These are phyloP conservation scores for Neonectria coccinea DNA, from an alignment of 2,329 filamentous ascomycete species.

Conservation along the genomic window DNA sequence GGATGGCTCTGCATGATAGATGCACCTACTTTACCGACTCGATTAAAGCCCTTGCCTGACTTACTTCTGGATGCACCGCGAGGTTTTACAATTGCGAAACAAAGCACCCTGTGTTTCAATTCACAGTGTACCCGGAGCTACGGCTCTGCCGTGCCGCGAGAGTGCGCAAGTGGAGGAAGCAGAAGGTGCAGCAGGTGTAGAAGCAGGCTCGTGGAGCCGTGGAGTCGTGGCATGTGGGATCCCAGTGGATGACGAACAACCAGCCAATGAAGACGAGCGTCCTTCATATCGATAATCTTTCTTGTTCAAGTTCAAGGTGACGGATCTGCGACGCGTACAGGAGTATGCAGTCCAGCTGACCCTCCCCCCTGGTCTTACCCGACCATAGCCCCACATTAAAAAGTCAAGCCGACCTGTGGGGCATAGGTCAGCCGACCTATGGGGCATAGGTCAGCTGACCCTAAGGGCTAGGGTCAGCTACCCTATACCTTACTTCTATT, in stretches of 20 bases:
- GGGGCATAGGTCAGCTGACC: no score
- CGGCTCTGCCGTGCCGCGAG: slow-evolving; percentile 8
- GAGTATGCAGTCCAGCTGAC: no score
- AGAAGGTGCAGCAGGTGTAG: background rate
- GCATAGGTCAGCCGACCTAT: no score
- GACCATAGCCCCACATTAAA: no score
- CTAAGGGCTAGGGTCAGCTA: no score
- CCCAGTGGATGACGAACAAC: background rate
- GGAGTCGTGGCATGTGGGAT: background rate
- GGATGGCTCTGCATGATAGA: no score
- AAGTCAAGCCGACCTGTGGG: no score
- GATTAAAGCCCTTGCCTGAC: no score
- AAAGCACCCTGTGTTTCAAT: background rate
- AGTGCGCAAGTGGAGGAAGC: slow-evolving; percentile 4
- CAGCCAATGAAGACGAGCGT: background rate
- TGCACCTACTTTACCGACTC: no score
- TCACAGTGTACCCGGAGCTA: background rate
- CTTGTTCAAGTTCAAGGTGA: background rate
- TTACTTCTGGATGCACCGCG: background rate
- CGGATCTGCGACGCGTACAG: background rate
- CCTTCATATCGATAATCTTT: background rate
- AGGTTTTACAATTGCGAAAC: background rate
- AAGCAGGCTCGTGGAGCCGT: background rate
- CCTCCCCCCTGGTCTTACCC: no score
- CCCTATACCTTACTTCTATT: no score